phyloP scores from a whole-genome alignment of 2,329 filamentous ascomycete genomes.

The Colletotrichum sidae region DNA sequence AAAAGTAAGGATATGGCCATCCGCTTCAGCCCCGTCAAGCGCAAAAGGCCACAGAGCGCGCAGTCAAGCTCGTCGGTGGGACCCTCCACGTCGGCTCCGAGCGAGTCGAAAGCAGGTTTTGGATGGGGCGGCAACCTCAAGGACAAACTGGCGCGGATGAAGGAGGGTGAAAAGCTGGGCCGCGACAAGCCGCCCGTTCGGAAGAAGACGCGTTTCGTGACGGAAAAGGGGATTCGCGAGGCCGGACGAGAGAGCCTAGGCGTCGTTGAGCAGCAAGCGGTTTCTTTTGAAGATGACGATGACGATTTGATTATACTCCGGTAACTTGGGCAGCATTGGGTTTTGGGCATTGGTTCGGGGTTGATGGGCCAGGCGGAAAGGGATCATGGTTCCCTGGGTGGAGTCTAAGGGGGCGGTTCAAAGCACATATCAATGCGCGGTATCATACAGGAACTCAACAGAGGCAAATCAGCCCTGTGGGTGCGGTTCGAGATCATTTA shows the following conservation, averaged over 20 bases:
- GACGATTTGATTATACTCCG: slow-evolving; percentile 62
- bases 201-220: slow-evolving; percentile 85
- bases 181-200: slow-evolving; percentile 60
- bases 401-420: slow-evolving; percentile 1
- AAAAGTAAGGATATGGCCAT: slow-evolving; percentile 58
- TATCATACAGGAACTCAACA: too few species aligned
- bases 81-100: slow-evolving; percentile 37
- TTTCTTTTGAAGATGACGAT: slow-evolving; percentile 52
- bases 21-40: slow-evolving; percentile 69
- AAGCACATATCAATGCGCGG: too few species aligned
- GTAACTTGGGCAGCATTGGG: slow-evolving; percentile 23
- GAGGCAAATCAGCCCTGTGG: too few species aligned
- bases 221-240: slow-evolving; percentile 80
- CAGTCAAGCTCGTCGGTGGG: slow-evolving; percentile 48
- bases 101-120: slow-evolving; percentile 46
- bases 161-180: slow-evolving; percentile 63
- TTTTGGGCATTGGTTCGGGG: slow-evolving; percentile 3
- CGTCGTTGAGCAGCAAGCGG: slow-evolving; percentile 51
- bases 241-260: slow-evolving; percentile 81
- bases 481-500: too few species aligned
- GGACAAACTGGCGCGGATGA: slow-evolving; percentile 71
- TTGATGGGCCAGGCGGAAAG: neutral
- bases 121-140: slow-evolving; percentile 70
- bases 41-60: slow-evolving; percentile 68
- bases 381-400: slow-evolving; percentile 21